phyloP scores from a whole-genome alignment of 2,329 filamentous ascomycete genomes.

The Penicillium sp. region DNA sequence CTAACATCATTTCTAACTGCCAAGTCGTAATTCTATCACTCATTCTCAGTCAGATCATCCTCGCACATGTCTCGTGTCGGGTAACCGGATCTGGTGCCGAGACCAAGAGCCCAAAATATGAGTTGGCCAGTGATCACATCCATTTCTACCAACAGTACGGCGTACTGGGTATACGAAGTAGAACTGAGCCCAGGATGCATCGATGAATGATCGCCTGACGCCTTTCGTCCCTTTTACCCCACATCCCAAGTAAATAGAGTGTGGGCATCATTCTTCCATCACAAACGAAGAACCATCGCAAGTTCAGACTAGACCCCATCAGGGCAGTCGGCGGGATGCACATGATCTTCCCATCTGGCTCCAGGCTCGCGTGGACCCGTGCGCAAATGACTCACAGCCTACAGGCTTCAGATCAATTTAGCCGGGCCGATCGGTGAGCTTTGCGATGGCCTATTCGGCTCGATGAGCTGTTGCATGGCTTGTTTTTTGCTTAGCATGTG shows the following conservation, averaged over 20 bases:
- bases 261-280: slow-evolving; percentile 17
- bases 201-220: slow-evolving; percentile 14
- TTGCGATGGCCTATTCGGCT: slow-evolving; percentile 1
- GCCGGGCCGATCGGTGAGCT: slow-evolving; percentile 1
- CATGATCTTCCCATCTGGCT: slow-evolving; percentile 13
- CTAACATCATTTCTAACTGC: not conserved
- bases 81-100: slow-evolving; percentile 15
- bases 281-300: slow-evolving; percentile 7
- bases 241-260: slow-evolving; percentile 10
- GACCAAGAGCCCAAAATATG: slow-evolving; percentile 2
- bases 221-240: slow-evolving; percentile 5
- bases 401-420: slow-evolving; percentile 12
- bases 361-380: slow-evolving; percentile 7
- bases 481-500: not conserved
- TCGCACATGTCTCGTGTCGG: not conserved
- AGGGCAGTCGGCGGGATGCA: slow-evolving; percentile 8
- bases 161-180: too few species aligned
- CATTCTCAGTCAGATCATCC: not conserved
- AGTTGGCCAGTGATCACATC: not conserved
- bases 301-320: slow-evolving; percentile 8
- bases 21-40: not conserved
- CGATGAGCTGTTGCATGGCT: not conserved
- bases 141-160: too few species aligned
- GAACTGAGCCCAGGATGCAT: not conserved
- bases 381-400: slow-evolving; percentile 22